These are phyloP conservation scores for Rhizopogon vinicolor DNA, from an alignment of 768 basidiomycete species.

Conservation along the genomic window DNA sequence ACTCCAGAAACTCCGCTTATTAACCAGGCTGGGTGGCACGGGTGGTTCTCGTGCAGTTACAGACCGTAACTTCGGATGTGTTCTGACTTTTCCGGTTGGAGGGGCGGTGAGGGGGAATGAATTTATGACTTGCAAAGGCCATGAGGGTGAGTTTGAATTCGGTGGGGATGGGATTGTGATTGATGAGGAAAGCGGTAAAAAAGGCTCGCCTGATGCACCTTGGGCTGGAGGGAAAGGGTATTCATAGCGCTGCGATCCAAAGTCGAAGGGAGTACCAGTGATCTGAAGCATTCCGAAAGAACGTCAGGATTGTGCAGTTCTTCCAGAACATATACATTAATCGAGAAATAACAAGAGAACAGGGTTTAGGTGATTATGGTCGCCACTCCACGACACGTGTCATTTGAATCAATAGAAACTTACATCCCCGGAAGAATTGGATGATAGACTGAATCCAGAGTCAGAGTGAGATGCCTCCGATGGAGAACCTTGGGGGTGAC, in stretches of 20 bases:
- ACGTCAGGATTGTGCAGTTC: conserved; percentile 2
- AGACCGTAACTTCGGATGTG: conserved; percentile 26
- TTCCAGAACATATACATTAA: background rate
- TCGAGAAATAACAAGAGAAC: conserved; percentile 1
- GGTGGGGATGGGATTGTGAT: conserved; percentile 13
- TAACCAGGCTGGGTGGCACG: conserved; percentile 26
- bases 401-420: conserved; percentile 6
- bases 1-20: conserved; percentile 19
- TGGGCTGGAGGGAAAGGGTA: conserved; percentile 28
- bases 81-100: conserved; percentile 21
- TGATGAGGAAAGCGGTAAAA: conserved; percentile 18
- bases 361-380: conserved; percentile 3
- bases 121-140: conserved; percentile 23
- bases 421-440: conserved; percentile 28
- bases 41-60: conserved; percentile 24
- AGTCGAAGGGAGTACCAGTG: conserved; percentile 29
- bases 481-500: background rate
- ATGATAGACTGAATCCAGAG: conserved; percentile 26
- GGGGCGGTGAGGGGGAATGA: conserved; percentile 25
- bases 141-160: conserved; percentile 19
- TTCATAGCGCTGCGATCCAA: conserved; percentile 27
- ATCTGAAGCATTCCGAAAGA: conserved; percentile 15
- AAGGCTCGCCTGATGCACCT: conserved; percentile 23
- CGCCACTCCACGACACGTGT: conserved; percentile 3
- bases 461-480: conserved; percentile 22